Evolutionary conservation across 345 rosid genomes (phyloP).

Genomic region (Stellera chamaejasme): DNA sequence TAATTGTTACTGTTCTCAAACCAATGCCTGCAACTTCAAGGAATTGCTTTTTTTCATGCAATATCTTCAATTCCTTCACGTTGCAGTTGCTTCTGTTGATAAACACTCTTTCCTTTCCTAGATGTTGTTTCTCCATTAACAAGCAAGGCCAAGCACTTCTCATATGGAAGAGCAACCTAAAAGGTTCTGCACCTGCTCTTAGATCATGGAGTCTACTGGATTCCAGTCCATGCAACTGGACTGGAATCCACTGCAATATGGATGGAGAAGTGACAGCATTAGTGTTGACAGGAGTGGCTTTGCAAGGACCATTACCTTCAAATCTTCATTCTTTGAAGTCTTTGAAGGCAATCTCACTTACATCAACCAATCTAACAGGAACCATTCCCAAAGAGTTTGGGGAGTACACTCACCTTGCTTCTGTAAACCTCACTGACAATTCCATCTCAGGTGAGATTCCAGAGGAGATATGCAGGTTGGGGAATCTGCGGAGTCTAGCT

Average conservation of each 20-base stretch:
- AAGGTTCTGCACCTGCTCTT: conserved; percentile 38
- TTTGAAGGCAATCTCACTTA: conserved; percentile 41
- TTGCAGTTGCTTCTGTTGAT: conserved; percentile 27
- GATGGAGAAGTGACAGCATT: conserved; percentile 44
- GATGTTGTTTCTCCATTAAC: conserved; percentile 46
- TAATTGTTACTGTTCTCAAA: too few relatives aligned
- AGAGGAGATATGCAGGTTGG: conserved; percentile 41
- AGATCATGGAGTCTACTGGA: conserved; percentile 46
- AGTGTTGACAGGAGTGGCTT: conserved; percentile 35
- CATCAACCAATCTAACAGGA: conserved; percentile 64
- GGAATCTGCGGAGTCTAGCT: conserved; percentile 38
- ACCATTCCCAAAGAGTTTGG: conserved; percentile 55
- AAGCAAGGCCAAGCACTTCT: conserved; percentile 59
- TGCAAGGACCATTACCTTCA: conserved; percentile 57
- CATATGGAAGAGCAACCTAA: conserved; percentile 55
- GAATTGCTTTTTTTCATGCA: conserved; percentile 25
- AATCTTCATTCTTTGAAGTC: conserved; percentile 41
- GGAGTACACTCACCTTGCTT: conserved; percentile 36
- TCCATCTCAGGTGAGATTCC: conserved; percentile 65
- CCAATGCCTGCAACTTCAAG: too few relatives aligned
- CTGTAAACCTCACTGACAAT: conserved; percentile 55
- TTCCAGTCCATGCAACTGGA: conserved; percentile 63
- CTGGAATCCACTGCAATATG: conserved; percentile 53
- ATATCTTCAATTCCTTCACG: conserved; percentile 43
- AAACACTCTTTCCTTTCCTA: conserved; percentile 28